Evolutionary conservation across 331 rosid genomes (phyloP).

Genomic region (Quercus phellos): DNA sequence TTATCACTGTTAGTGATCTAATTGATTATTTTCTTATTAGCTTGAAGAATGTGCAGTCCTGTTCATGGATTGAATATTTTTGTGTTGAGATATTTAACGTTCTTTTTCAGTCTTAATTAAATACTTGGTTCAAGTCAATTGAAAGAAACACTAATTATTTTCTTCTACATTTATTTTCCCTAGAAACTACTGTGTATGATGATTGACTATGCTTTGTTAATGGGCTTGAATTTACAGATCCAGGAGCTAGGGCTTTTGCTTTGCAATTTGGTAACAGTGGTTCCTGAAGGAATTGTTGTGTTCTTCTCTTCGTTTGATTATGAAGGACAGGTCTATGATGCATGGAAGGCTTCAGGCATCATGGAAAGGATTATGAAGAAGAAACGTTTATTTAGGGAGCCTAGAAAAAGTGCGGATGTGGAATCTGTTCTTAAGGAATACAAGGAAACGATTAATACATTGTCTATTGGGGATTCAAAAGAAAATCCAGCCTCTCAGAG

Average conservation of each 20-base stretch:
- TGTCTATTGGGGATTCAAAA: conserved; percentile 33
- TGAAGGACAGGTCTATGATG: conserved; percentile 65
- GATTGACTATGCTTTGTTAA: conserved; percentile 21
- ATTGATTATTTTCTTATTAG: not conserved
- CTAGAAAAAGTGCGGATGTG: conserved; percentile 70
- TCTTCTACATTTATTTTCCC: not conserved
- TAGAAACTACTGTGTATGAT: not conserved
- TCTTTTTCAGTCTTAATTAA: not conserved
- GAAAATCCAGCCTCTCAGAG: conserved; percentile 39
- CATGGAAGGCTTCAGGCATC: conserved; percentile 76
- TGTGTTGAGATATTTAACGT: not conserved
- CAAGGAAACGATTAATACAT: conserved; percentile 53
- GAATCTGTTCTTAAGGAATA: conserved; percentile 78
- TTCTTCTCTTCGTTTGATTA: conserved; percentile 95
- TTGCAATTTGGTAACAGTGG: conserved; percentile 70
- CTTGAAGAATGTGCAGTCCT: not conserved
- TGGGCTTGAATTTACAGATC: conserved; percentile 46
- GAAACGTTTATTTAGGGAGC: conserved; percentile 83
- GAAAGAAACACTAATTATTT: conserved; percentile 4
- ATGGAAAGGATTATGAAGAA: conserved; percentile 72
- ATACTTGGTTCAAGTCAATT: not conserved
- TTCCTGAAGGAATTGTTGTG: conserved; percentile 86
- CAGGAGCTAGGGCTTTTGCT: conserved; percentile 78
- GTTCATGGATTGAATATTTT: not conserved
- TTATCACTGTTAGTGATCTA: not conserved